Conservation (phyloP, 1,284 basidiomycete genomes). For the Pseudozyma hubeiensis region DNA sequence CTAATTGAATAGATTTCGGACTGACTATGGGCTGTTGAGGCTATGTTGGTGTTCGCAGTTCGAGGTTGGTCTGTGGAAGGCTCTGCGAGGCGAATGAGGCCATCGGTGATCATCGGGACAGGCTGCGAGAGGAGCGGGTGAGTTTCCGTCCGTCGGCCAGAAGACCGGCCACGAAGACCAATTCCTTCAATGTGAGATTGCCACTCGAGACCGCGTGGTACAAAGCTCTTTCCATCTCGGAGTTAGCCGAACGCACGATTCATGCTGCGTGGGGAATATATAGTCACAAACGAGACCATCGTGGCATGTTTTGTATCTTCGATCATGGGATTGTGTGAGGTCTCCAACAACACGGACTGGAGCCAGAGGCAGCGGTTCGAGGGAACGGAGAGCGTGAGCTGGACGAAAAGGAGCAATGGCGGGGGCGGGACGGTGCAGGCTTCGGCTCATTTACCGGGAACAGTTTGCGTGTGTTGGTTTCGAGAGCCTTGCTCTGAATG, state of each 20-base stretch:
- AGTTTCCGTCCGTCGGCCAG: slow-evolving; percentile 27
- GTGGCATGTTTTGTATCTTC: no score
- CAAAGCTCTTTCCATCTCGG: slow-evolving; percentile 9
- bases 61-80: no score
- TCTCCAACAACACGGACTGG: no score
- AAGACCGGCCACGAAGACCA: slow-evolving; percentile 6
- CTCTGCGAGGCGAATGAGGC: no score
- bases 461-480: neutral
- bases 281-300: no score
- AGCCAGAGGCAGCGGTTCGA: no score
- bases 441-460: slow-evolving; percentile 14
- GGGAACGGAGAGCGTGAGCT: no score
- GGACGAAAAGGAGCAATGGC: neutral
- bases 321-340: no score
- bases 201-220: neutral
- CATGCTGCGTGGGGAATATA: no score
- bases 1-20: neutral
- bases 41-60: no score
- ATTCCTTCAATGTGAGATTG: neutral
- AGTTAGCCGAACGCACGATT: slow-evolving; percentile 25
- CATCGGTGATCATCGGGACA: neutral
- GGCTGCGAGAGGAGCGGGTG: slow-evolving; percentile 11
- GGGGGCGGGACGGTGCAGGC: neutral
- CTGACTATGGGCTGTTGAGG: no score
- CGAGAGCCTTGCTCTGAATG: neutral